Base-by-base conservation (phyloP, 495 filamentous ascomycete species). In the Tuber calosporum region DNA sequence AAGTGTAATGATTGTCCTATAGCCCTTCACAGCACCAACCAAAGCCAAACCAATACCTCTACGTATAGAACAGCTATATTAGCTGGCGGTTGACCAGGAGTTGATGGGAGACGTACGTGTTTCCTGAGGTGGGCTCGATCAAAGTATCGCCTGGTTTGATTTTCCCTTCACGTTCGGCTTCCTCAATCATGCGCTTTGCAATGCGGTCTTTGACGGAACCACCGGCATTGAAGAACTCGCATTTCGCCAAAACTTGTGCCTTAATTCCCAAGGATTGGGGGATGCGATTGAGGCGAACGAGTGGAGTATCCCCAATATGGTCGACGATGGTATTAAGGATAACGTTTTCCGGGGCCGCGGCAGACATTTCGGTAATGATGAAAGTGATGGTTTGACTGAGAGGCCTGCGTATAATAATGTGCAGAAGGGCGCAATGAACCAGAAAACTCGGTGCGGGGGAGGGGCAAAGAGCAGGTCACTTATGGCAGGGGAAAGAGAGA, bases 171-270 rank as follows among this genome's bases (percentile, higher is more conserved):
- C 87, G 88, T 84, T 99, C 95, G 13, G 95, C 95, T 83, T 93
- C 92, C 83, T 99, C 94, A 75, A 99, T 91, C 95, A 99, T 99
- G 80, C 96, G 92, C 81, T 95, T 83, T 30, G 95, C 95, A 82
- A 99, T 98, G 73, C 95, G 88, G 83, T 99, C 95, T 83, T 99
- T 99, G 79, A 99, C 93, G 83, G 92, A 96, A 71, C 95, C 95
- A 77, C 96, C 95, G 13, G 96, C 94, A 86, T 96, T 98, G 87
- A 98, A 98, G 73, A 92, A 91, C 83, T 99, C 95, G 71, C 93
- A 87, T 82, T 99, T 99, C 68, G 92, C 96, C 84, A 94, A 99
- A 45, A 99, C 90, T 58, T 93, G 90, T 72, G 90, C 89, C 82
- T 96, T 88, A 80, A 99, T 93, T 45, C 93, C 93, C 13, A 96